Evolutionary conservation across 352 stramenopile genomes (phyloP).

Genomic region (Globisporangium mamillatum): DNA sequence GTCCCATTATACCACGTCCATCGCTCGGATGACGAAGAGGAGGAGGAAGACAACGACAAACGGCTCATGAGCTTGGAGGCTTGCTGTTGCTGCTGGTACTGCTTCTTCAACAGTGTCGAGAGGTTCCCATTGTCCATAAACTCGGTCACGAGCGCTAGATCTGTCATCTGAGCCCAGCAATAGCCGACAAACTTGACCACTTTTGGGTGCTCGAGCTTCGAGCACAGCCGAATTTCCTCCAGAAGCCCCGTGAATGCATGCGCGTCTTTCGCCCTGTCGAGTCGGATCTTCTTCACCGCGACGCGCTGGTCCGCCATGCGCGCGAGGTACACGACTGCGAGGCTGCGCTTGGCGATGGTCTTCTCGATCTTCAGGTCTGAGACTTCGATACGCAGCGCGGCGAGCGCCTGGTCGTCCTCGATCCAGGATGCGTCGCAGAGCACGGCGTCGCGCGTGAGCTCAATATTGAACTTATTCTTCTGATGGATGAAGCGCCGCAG

Average conservation of each 20-base stretch:
- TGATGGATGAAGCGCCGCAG: constrained; percentile 16
- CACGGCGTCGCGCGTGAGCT: constrained; percentile 22
- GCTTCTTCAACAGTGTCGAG: constrained; percentile 14
- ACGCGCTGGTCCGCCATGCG: constrained; percentile 14
- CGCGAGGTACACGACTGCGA: constrained; percentile 18
- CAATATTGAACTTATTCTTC: constrained; percentile 20
- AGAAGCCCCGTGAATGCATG: constrained; percentile 17
- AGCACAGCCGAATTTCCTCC: constrained; percentile 19
- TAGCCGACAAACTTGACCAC: constrained; percentile 27
- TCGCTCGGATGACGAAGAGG: neutral
- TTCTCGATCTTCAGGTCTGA: constrained; percentile 15
- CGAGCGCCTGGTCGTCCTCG: constrained; percentile 20
- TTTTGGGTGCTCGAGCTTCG: constrained; percentile 21
- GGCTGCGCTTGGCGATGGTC: constrained; percentile 10
- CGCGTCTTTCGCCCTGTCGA: constrained; percentile 25
- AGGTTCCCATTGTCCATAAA: constrained; percentile 23
- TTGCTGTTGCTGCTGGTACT: constrained; percentile 12
- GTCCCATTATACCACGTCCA: constrained; percentile 5
- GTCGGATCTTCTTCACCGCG: constrained; percentile 21
- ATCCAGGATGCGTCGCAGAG: constrained; percentile 20
- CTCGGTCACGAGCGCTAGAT: constrained; percentile 27
- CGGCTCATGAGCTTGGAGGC: neutral
- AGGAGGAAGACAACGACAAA: constrained; percentile 16
- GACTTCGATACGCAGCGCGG: constrained; percentile 17
- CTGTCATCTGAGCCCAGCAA: constrained; percentile 21